Evolutionary conservation across 306 rosid species (phyloP).

Genomic region (Ormosia semicastrata): DNA sequence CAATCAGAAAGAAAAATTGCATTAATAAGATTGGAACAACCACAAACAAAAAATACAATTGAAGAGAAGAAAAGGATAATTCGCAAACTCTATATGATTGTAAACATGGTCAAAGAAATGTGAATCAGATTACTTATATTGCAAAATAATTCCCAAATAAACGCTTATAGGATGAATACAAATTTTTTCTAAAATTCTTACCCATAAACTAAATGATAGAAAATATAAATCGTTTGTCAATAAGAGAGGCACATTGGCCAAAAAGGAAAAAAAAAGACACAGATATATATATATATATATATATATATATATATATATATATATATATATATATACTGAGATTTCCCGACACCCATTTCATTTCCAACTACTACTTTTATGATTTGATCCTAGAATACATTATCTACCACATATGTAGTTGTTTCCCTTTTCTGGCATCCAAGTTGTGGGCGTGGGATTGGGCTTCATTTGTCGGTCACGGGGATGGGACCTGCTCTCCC

Average conservation of each 20-base stretch:
- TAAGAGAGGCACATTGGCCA: not conserved
- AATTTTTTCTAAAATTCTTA: not conserved
- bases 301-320: too few relatives aligned
- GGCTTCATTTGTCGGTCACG: slow-evolving; percentile 17
- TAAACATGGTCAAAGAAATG: too few relatives aligned
- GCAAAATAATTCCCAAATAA: not conserved
- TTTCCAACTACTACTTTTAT: slow-evolving; percentile 10
- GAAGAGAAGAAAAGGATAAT: too few relatives aligned
- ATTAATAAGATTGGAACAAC: too few relatives aligned
- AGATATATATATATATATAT: too few relatives aligned
- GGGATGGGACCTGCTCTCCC: too few relatives aligned
- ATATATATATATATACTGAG: not conserved
- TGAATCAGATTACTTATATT: too few relatives aligned
- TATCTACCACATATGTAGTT: slow-evolving; percentile 7
- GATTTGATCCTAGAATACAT: slow-evolving; percentile 25
- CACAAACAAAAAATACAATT: too few relatives aligned
- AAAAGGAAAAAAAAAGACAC: too few relatives aligned
- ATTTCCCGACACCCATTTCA: not conserved
- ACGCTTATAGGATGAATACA: not conserved
- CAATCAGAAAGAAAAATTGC: too few relatives aligned
- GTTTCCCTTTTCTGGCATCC: slow-evolving; percentile 10
- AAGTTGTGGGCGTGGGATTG: slow-evolving; percentile 19
- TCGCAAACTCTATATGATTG: too few relatives aligned
- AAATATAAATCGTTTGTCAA: not conserved
- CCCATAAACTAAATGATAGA: not conserved